Evolutionary conservation across 768 basidiomycete genomes (phyloP).

Genomic region (Russula sp.): DNA sequence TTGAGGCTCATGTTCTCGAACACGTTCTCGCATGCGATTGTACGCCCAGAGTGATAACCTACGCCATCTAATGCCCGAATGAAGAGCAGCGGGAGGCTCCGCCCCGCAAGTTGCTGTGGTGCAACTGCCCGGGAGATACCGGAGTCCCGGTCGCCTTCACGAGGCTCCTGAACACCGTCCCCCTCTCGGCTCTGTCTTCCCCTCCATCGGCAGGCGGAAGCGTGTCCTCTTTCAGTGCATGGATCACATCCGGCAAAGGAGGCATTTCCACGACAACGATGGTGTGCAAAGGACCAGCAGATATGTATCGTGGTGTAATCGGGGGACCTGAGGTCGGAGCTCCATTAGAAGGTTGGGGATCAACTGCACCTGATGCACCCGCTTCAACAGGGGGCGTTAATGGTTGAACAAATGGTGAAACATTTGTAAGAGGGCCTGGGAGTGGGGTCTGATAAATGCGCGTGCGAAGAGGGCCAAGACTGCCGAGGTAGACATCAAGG

Average conservation of each 20-base stretch:
- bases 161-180: slow-evolving; percentile 9
- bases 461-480: slow-evolving; percentile 78
- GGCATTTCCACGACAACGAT: slow-evolving; percentile 88
- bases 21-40: slow-evolving; percentile 77
- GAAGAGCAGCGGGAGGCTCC: slow-evolving; percentile 74
- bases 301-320: slow-evolving; percentile 51
- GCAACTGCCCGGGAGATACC: slow-evolving; percentile 24
- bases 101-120: slow-evolving; percentile 57
- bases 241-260: slow-evolving; percentile 66
- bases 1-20: slow-evolving; percentile 68
- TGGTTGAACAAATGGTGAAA: slow-evolving; percentile 56
- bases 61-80: slow-evolving; percentile 82
- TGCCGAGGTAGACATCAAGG: slow-evolving; percentile 85
- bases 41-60: slow-evolving; percentile 84
- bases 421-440: slow-evolving; percentile 62
- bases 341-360: slow-evolving; percentile 24
- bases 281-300: slow-evolving; percentile 60
- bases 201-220: slow-evolving; percentile 42
- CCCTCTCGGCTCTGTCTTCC: slow-evolving; percentile 38
- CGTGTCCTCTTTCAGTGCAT: slow-evolving; percentile 72
- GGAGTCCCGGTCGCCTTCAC: slow-evolving; percentile 24
- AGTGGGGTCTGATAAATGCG: slow-evolving; percentile 73
- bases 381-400: slow-evolving; percentile 39
- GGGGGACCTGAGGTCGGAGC: slow-evolving; percentile 16
- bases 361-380: slow-evolving; percentile 13